A percentile compares a stretch with the other conserved stretches of the same genome.
phyloP scores from a whole-genome alignment of 306 rosid species.

The Ochetophila trinervis region DNA sequence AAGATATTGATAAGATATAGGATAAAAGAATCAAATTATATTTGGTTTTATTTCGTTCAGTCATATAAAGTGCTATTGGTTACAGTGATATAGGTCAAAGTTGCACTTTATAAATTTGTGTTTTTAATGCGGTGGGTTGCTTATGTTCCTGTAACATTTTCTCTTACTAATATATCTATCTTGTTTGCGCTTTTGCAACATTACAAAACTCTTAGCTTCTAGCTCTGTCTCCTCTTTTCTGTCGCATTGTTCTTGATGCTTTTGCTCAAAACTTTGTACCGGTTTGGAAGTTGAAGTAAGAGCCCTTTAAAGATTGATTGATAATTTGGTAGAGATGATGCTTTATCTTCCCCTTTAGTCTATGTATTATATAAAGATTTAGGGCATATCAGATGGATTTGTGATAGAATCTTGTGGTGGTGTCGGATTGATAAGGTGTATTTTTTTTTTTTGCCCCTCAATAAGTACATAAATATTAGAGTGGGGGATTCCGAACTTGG shows the following conservation, averaged over 20 bases:
- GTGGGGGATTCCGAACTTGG: too few species aligned
- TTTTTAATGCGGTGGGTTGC: slow-evolving; percentile 13
- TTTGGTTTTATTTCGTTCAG: not conserved
- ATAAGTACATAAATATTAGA: too few species aligned
- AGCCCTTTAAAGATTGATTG: too few species aligned
- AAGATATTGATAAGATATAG: slow-evolving; percentile 44
- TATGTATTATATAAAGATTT: too few species aligned
- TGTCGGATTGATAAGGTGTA: too few species aligned
- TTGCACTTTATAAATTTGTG: slow-evolving; percentile 15
- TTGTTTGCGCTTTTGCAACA: slow-evolving; percentile 1
- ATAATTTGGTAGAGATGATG: too few species aligned
- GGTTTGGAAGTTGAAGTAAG: not conserved
- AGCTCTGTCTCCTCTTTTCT: not conserved
- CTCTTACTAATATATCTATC: slow-evolving; percentile 16
- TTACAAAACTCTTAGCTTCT: not conserved
- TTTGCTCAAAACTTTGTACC: not conserved
- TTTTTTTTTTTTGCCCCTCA: too few species aligned
- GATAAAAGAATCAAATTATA: not conserved
- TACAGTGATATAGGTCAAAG: slow-evolving; percentile 7
- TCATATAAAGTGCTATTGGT: not conserved
- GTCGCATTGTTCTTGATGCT: not conserved
- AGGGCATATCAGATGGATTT: too few species aligned
- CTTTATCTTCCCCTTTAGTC: too few species aligned
- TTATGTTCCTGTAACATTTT: slow-evolving; percentile 24
- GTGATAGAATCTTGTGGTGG: too few species aligned